A percentile compares a stretch with the other conserved stretches of the same genome.
These are phyloP conservation scores for Tolypocladium sp. DNA, from an alignment of 2,329 filamentous ascomycete species.

Conservation along the genomic window DNA sequence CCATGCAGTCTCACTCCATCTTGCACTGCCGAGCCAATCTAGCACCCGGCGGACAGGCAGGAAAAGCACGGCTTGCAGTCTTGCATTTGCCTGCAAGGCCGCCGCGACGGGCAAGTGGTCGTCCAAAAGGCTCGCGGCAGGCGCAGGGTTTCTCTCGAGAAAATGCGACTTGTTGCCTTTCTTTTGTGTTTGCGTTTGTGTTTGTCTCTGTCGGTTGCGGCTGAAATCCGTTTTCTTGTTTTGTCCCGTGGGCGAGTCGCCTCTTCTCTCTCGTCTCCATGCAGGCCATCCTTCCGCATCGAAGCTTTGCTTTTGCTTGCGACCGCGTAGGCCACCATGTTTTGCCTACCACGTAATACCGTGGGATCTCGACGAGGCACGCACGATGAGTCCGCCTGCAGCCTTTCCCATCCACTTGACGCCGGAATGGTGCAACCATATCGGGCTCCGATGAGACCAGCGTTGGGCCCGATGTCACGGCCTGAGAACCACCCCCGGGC, in stretches of 20 bases:
- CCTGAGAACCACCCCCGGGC: background rate
- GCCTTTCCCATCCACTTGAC: background rate
- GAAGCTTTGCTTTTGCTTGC: background rate
- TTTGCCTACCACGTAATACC: background rate
- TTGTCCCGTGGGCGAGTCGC: background rate
- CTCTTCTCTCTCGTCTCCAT: constrained; percentile 1
- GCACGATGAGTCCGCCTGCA: background rate
- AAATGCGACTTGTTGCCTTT: background rate
- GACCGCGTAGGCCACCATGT: background rate
- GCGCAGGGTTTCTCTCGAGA: background rate
- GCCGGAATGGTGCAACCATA: background rate
- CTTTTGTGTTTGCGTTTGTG: background rate
- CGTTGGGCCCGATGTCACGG: background rate
- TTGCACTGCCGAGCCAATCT: background rate
- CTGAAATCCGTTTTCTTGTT: background rate
- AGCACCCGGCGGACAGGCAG: background rate
- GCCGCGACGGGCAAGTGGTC: background rate
- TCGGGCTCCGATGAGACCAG: background rate
- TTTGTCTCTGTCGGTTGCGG: background rate
- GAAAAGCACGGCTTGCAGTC: background rate
- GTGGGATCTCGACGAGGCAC: background rate
- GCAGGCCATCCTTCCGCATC: background rate
- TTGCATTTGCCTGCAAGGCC: background rate
- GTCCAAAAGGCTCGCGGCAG: background rate
- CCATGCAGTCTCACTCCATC: background rate